A percentile compares a stretch with the other conserved stretches of the same genome.
These are phyloP conservation scores for Mycena vitilis DNA, from an alignment of 768 basidiomycete genomes.

Conservation along the genomic window DNA sequence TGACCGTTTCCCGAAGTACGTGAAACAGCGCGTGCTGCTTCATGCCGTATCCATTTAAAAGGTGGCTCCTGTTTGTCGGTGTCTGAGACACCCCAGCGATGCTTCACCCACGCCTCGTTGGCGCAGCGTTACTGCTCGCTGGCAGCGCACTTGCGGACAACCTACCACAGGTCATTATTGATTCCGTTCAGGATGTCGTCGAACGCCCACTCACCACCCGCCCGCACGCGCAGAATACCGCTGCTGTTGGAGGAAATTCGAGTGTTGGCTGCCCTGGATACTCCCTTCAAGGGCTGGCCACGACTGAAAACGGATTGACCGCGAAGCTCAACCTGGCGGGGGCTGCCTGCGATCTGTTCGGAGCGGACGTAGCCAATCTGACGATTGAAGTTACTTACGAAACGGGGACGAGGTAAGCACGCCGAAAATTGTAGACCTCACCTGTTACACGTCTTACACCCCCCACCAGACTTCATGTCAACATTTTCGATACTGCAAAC, in stretches of 20 bases:
- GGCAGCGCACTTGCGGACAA: slow-evolving; percentile 1
- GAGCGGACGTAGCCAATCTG: slow-evolving; percentile 66
- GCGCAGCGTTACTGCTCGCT: slow-evolving; percentile 12
- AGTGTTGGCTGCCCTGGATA: slow-evolving; percentile 59
- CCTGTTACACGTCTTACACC: not conserved
- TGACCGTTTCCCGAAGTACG: not conserved
- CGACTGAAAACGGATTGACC: slow-evolving; percentile 61
- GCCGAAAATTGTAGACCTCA: too few species aligned
- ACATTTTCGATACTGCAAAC: slow-evolving; percentile 70
- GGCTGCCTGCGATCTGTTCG: slow-evolving; percentile 72
- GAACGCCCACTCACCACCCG: not conserved
- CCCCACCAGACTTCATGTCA: slow-evolving; percentile 67
- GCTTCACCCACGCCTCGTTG: slow-evolving; percentile 11
- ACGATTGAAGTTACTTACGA: slow-evolving; percentile 79
- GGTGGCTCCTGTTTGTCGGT: not conserved
- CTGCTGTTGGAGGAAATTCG: too few species aligned
- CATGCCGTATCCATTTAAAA: slow-evolving; percentile 1
- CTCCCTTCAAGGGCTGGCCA: slow-evolving; percentile 54
- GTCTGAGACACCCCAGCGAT: slow-evolving; percentile 2
- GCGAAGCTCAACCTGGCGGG: slow-evolving; percentile 68
- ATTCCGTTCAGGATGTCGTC: not conserved
- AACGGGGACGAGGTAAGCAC: slow-evolving; percentile 57
- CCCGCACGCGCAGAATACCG: not conserved
- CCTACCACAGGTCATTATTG: not conserved
- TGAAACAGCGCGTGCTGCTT: slow-evolving; percentile 1